These are phyloP conservation scores for Benincasa hispida DNA, from an alignment of 306 rosid genomes.

Conservation along the genomic window DNA sequence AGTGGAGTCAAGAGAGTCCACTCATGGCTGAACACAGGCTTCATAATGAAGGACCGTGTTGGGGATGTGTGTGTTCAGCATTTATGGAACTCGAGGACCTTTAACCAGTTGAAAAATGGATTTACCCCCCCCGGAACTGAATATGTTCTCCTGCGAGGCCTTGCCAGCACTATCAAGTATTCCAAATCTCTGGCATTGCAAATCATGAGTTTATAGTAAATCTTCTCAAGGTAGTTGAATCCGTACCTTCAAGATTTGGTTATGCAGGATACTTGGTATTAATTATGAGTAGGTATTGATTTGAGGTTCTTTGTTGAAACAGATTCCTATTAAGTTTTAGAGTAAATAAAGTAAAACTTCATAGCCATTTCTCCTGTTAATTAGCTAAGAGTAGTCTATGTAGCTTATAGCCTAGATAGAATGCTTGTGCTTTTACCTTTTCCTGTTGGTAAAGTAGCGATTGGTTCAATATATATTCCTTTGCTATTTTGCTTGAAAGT, in stretches of 20 bases:
- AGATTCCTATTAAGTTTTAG: conserved; percentile 1
- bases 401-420: background rate
- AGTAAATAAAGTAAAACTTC: background rate
- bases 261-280: conserved; percentile 24
- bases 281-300: conserved; percentile 14
- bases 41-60: conserved; percentile 30
- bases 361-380: background rate
- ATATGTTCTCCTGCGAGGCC: conserved; percentile 26
- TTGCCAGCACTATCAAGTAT: conserved; percentile 25
- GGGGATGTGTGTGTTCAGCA: conserved; percentile 38
- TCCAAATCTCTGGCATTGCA: conserved; percentile 36
- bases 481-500: background rate
- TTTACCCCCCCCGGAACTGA: conserved; percentile 8
- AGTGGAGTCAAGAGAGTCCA: conserved; percentile 63
- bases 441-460: background rate
- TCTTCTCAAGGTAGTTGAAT: conserved; percentile 16
- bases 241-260: conserved; percentile 15
- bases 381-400: background rate
- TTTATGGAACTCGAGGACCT: conserved; percentile 36
- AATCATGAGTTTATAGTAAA: conserved; percentile 22
- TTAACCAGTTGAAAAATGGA: conserved; percentile 32
- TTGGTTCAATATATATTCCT: background rate
- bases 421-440: background rate
- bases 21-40: conserved; percentile 72
- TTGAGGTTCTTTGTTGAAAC: conserved; percentile 14